Conservation (phyloP, 1,139 yeast genomes). For the Geotrichum candidum region DNA sequence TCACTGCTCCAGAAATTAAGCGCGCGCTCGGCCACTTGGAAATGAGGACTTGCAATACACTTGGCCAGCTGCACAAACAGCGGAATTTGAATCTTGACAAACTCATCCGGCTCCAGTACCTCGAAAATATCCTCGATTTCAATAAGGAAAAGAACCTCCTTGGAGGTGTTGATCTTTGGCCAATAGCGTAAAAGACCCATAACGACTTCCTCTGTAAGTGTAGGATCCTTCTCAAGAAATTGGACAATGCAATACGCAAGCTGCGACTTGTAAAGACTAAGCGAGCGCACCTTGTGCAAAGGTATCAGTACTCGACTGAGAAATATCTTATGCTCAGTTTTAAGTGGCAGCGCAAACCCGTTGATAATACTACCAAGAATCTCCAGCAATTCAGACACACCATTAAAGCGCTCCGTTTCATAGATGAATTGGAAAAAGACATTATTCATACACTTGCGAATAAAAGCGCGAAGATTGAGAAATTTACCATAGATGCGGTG, state of each 20-base stretch:
- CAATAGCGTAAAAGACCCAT: conserved; percentile 90
- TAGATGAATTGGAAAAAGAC: conserved; percentile 89
- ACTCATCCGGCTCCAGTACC: conserved; percentile 94
- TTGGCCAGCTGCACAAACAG: conserved; percentile 89
- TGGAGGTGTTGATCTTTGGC: conserved; percentile 95
- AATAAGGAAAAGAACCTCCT: conserved; percentile 91
- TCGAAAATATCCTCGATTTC: conserved; percentile 97
- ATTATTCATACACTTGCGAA: conserved; percentile 84
- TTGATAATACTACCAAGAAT: conserved; percentile 93
- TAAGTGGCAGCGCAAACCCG: conserved; percentile 94
- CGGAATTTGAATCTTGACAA: conserved; percentile 87
- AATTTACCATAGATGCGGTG: conserved; percentile 96
- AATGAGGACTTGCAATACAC: conserved; percentile 92
- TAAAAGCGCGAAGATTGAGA: conserved; percentile 80
- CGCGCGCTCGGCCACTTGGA: conserved; percentile 95
- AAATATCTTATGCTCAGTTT: conserved; percentile 95
- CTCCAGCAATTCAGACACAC: conserved; percentile 90
- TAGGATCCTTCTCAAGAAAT: conserved; percentile 88
- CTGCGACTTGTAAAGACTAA: conserved; percentile 91
- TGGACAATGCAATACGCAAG: conserved; percentile 97
- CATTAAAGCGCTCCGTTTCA: conserved; percentile 94
- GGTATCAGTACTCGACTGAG: conserved; percentile 86
- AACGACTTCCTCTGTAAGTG: conserved; percentile 87
- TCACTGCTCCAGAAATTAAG: conserved; percentile 93
- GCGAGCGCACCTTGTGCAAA: conserved; percentile 82